Evolutionary conservation across 2,329 filamentous ascomycete genomes (phyloP), one percentile per base, ranked within the genome.

Genomic region (Penicillium sp.): DNA sequence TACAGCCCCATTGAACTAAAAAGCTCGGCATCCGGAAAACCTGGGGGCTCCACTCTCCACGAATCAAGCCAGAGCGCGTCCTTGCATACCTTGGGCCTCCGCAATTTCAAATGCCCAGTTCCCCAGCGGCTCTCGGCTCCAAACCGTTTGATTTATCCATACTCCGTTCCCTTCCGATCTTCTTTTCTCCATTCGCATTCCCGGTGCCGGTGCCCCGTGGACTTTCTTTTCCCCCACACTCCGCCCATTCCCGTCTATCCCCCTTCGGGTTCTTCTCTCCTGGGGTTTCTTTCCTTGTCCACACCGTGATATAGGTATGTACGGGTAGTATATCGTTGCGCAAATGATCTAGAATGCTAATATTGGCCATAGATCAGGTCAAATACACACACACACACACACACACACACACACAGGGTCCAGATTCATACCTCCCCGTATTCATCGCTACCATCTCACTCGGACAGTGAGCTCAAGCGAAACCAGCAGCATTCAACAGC

Each of bases 171-270:
- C 23, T 27, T 25, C 25, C n/a, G 19, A 39, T 50, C 13, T 37
- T 26, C 26, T 23, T 50, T 50, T 39, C 29, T 49, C 46, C 46
- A 33, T 25, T 50, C n/a, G 26, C 59, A 54, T 62, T 69, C 50
- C 68, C 69, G 67, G 67, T 65, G 67, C 52, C 67, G 69, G 61
- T 63, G 62, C 69, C 67, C 69, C 70, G 66, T 62, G 39, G 21
- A 46, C 33, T 64, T 63, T 52, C 56, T 62, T 64, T 62, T 72
- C 68, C 70, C 69, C 70, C 71, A 72, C 71, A 73, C 71, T 72
- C 69, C 67, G 67, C 69, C 62, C 62, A 63, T 69, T 67, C 63
- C 65, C 58, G 63, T 57, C 53, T 62, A 57, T 61, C 44, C 53
- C 43, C 46, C 45, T 60, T 37, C 39, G 27, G 37, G 50, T 45